Base-by-base conservation (phyloP, 371 early-diverging fungal species). In the Mortierella polycephala region DNA sequence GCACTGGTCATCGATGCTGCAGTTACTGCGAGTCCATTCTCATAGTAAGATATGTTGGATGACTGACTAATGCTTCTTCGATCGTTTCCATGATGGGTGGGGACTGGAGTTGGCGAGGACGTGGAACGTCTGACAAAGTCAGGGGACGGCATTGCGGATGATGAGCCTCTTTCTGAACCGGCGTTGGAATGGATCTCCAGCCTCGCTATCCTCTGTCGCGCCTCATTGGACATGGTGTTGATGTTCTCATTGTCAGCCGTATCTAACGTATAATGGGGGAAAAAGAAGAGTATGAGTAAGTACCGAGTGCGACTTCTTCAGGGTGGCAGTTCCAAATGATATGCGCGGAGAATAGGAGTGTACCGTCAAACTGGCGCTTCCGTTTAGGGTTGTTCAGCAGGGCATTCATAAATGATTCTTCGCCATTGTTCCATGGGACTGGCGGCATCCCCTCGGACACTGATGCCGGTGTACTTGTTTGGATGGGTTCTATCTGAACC, bases 301-400 rank as follows among this genome's bases (percentile, higher is more conserved):
- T 30, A 23, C 21, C 30, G 21, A 18, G 40, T 21, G 13, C 49
- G 60, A 47, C 23, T 20, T 47, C 18, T 59, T 47, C 23, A 41
- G 20, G 16, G 6, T 21, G 42, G 51, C 42, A 30, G 23, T 54
- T 16, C 21, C 44, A 42, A 44, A 41, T n/a, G 42, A 30, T 16
- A 4, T 39, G 4, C 51, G 9, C 40, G 37, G 16, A 21, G 55
- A 65, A 7, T 51, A 61, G 49, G 52, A 54, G 52, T 69, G 56
- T 66, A 77, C 79, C 79, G 57, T 77, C 79, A 56, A 56, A 69
- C 50, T 69, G 79, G 55, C 79, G 64, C 46, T 72, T 77, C 44
- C 71, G 67, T 62, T 69, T 51, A 16, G 68, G 68, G n/a, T n/a
- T n/a, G 59, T 64, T 64, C 63, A 77, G 16, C n/a, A 71, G 52